Evolutionary conservation across 805 yeast species (phyloP).

Genomic region (Blastobotrys americana): DNA sequence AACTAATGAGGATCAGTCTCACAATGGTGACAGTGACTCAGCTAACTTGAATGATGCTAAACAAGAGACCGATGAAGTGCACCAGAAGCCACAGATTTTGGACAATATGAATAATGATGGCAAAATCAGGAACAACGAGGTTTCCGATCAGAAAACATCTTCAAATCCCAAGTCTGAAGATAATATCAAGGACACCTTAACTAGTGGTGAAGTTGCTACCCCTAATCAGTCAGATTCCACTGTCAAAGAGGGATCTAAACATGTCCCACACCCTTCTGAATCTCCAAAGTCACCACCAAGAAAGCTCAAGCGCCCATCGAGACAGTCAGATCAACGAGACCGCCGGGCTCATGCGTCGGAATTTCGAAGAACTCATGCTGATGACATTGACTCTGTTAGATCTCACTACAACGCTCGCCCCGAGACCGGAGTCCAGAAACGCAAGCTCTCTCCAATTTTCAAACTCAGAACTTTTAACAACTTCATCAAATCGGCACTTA

Average conservation of each 20-base stretch:
- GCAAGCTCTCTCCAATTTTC: constrained; percentile 76
- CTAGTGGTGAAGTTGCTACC: constrained; percentile 1
- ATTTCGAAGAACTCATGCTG: constrained; percentile 14
- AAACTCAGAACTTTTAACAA: constrained; percentile 85
- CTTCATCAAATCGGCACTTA: constrained; percentile 78
- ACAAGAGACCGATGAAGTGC: not conserved
- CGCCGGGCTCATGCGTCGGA: constrained; percentile 13
- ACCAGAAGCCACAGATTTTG: not conserved
- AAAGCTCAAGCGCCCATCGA: constrained; percentile 18
- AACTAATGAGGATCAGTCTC: not conserved
- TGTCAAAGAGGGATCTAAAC: too few relatives aligned
- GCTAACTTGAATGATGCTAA: not conserved
- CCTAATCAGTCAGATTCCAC: not conserved
- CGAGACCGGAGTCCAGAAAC: constrained; percentile 47
- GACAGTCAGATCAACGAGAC: constrained; percentile 10
- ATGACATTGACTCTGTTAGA: constrained; percentile 45
- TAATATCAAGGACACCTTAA: not conserved
- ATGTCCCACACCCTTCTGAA: not conserved
- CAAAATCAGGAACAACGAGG: not conserved
- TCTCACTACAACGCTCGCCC: constrained; percentile 84
- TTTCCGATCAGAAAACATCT: not conserved
- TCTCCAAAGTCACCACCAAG: constrained; percentile 8
- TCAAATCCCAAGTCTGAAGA: constrained; percentile 1
- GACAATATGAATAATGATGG: not conserved
- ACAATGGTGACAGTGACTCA: not conserved